Evolutionary conservation across 176 grass and related monocot genomes (phyloP).

Genomic region (Oryza meridionalis): DNA sequence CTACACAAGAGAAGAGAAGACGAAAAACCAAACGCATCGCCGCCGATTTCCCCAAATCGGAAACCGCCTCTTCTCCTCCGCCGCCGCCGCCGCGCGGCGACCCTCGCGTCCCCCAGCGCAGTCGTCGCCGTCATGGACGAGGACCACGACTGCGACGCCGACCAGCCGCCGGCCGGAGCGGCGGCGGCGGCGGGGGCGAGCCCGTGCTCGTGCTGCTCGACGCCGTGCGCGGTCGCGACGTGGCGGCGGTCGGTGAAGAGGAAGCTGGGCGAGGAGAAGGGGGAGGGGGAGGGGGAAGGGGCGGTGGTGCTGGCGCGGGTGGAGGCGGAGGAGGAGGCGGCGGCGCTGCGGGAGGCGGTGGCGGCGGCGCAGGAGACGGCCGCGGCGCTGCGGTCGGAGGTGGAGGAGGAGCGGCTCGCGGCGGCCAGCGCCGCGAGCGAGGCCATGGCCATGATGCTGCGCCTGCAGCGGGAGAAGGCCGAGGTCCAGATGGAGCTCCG

Average conservation of each 20-base stretch:
- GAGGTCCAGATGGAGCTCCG: constrained; percentile 95
- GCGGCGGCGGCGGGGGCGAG: constrained; percentile 23
- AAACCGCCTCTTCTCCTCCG: background rate
- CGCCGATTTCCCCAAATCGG: constrained; percentile 40
- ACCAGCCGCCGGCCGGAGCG: background rate
- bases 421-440: constrained; percentile 87
- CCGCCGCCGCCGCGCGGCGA: constrained; percentile 3
- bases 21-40: constrained; percentile 14
- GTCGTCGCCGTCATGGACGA: constrained; percentile 43
- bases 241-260: constrained; percentile 86
- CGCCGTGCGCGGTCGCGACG: constrained; percentile 20
- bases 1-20: background rate
- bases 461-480: constrained; percentile 93
- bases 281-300: background rate
- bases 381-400: constrained; percentile 63
- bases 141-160: constrained; percentile 26
- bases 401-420: constrained; percentile 85
- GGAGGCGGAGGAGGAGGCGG: constrained; percentile 60
- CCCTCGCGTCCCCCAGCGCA: background rate
- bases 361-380: constrained; percentile 59
- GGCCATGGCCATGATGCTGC: constrained; percentile 97
- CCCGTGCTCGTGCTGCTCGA: constrained; percentile 56
- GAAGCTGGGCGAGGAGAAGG: constrained; percentile 45
- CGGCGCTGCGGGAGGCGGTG: constrained; percentile 67
- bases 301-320: constrained; percentile 48